Base-by-base conservation (phyloP, 2,329 filamentous ascomycete genomes). In the Colletotrichum sp. region DNA sequence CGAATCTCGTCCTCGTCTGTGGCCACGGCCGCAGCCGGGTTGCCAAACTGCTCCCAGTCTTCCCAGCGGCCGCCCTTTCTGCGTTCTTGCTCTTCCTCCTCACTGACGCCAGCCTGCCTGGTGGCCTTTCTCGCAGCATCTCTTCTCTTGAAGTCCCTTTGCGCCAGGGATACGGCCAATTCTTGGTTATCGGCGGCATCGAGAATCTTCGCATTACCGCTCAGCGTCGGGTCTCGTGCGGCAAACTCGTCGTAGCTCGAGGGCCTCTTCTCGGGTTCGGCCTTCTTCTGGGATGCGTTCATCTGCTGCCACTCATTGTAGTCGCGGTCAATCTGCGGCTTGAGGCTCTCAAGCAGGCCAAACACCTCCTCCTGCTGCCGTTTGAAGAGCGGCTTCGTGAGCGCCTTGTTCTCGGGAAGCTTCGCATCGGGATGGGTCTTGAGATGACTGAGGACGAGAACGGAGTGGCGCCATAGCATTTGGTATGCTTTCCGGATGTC, bases 401-500 rank as follows among this genome's bases (percentile, higher is more conserved):
- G 89, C 69, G 89, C 91, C 62, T 91, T 91, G 10, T 92, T 93
- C 44, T 93, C 91, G 12, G 91, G 89, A 9, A 92, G 90, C 79
- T 91, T 93, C 62, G 92, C 92, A 72, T 97, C 92, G 2, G 96
- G 96, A 80, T 99, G 97, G 2, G 87, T 90, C 1, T 91, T 89
- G 10, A 99, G 88, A 70, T 94, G 90, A 8, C 95, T 91, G 32
- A 98, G 87, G 28, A 98, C 91, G n/a, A 99, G 92, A 69, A 93
- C 90, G 12, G 95, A 95, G 85, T 98, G 96, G 79, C 97, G 93
- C 83, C 97, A 95, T n/a, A 98, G 91, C 75, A 99, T 92, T 71
- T 98, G 90, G 84, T 98, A 99, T 6, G 96, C 95, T 82, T 97
- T 94, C 80, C 96, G 92, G 78, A 95, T 92, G 85, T 98, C 96